Evolutionary conservation across 2,329 filamentous ascomycete species (phyloP).

Genomic region (Sordariomycetes sp.): DNA sequence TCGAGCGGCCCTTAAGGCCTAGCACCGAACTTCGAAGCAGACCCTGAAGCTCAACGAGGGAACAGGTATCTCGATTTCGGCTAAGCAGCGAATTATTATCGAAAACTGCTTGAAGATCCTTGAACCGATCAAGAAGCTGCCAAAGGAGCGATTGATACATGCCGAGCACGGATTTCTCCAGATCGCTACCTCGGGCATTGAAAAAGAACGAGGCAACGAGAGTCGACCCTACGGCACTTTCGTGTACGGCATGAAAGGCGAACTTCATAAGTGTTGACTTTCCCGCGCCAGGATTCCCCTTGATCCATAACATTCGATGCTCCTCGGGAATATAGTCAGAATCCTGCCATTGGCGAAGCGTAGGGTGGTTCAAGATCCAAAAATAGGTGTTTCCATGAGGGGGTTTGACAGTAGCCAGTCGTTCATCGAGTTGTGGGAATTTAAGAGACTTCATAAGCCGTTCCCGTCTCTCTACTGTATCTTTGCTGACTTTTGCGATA

Average conservation of each 20-base stretch:
- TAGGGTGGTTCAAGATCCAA: no score
- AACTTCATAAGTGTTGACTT: conserved; percentile 8
- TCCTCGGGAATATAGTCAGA: neutral
- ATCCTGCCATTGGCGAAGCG: no score
- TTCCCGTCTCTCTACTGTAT: no score
- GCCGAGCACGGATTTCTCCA: conserved; percentile 34
- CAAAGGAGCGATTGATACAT: conserved; percentile 39
- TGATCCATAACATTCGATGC: conserved; percentile 5
- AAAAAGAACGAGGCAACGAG: conserved; percentile 36
- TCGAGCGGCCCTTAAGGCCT: conserved; percentile 1
- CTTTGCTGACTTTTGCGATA: no score
- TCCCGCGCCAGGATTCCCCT: conserved; percentile 4
- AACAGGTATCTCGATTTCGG: neutral
- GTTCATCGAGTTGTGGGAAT: no score
- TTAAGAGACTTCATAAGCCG: no score
- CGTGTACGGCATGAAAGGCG: no score
- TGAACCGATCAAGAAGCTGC: conserved; percentile 24
- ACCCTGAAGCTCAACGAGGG: neutral
- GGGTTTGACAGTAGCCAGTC: no score
- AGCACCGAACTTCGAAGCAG: neutral
- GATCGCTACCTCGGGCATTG: conserved; percentile 31
- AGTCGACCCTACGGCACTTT: no score
- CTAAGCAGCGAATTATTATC: conserved; percentile 4
- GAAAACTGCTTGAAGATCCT: conserved; percentile 23
- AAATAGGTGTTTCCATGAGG: no score